Evolutionary conservation across 306 rosid genomes (phyloP).

Genomic region (Dalbergia oliveri): DNA sequence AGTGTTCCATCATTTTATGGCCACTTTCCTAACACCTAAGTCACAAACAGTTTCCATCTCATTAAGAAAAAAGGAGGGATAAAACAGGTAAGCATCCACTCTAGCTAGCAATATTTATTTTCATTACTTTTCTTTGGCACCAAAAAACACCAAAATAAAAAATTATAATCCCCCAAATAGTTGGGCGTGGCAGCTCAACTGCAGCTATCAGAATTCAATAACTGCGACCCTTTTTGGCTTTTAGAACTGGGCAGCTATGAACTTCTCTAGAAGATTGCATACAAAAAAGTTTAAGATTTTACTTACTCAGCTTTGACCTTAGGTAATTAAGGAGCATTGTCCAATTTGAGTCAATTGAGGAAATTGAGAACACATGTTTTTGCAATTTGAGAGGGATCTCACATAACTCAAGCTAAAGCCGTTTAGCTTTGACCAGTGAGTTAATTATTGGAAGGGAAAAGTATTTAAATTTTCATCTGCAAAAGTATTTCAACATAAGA

Average conservation of each 20-base stretch:
- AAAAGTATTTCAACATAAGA: background rate
- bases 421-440: background rate
- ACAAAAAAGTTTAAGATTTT: background rate
- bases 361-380: background rate
- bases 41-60: background rate
- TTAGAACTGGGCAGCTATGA: background rate
- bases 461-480: background rate
- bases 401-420: background rate
- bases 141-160: too few species aligned
- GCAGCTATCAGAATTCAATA: conserved; percentile 35
- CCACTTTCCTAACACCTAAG: background rate
- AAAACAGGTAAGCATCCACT: conserved; percentile 5
- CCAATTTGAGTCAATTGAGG: background rate
- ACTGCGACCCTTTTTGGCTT: conserved; percentile 5
- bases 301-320: conserved; percentile 10
- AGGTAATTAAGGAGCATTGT: background rate
- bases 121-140: background rate
- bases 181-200: conserved; percentile 44
- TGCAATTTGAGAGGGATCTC: conserved; percentile 2
- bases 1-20: conserved; percentile 12
- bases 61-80: background rate
- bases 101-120: background rate
- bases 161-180: background rate
- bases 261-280: conserved; percentile 16
- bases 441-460: background rate